These are phyloP conservation scores for Apiotrichum brassicae DNA, from an alignment of 1,284 basidiomycete species.

Conservation along the genomic window DNA sequence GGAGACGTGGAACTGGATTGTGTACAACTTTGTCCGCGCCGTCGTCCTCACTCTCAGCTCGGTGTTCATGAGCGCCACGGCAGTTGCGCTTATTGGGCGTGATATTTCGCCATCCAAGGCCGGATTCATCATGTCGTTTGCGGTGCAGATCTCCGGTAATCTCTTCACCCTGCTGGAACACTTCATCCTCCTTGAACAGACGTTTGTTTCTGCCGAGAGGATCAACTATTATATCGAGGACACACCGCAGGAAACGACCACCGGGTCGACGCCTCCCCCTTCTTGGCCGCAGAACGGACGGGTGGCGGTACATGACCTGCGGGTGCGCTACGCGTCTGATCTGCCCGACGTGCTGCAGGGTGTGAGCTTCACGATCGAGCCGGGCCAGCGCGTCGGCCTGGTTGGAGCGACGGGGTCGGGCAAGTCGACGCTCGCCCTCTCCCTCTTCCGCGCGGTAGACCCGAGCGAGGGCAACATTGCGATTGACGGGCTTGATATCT, in stretches of 20 bases:
- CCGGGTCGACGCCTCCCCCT: conserved; percentile 43
- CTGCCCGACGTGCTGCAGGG: conserved; percentile 66
- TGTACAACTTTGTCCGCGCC: conserved; percentile 35
- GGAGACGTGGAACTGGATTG: conserved; percentile 29
- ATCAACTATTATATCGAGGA: conserved; percentile 45
- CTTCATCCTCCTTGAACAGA: conserved; percentile 30
- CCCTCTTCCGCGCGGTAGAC: conserved; percentile 66
- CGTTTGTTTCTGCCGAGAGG: conserved; percentile 46
- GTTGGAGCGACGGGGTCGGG: conserved; percentile 62
- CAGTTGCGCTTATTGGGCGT: conserved; percentile 46
- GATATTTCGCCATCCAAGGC: conserved; percentile 45
- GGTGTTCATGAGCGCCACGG: conserved; percentile 38
- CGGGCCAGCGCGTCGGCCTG: conserved; percentile 72
- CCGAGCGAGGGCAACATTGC: conserved; percentile 57
- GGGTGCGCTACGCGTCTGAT: conserved; percentile 62
- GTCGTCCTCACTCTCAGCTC: conserved; percentile 30
- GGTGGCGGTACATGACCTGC: conserved; percentile 59
- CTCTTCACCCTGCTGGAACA: conserved; percentile 33
- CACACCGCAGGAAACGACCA: conserved; percentile 24
- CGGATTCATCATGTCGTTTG: conserved; percentile 48
- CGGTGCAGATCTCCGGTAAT: conserved; percentile 36
- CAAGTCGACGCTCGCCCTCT: conserved; percentile 65
- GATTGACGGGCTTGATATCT: conserved; percentile 65
- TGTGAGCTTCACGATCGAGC: conserved; percentile 57
- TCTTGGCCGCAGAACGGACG: conserved; percentile 63